phyloP scores from a whole-genome alignment of 177 flowering plant species.

The Vitis hybrid region DNA sequence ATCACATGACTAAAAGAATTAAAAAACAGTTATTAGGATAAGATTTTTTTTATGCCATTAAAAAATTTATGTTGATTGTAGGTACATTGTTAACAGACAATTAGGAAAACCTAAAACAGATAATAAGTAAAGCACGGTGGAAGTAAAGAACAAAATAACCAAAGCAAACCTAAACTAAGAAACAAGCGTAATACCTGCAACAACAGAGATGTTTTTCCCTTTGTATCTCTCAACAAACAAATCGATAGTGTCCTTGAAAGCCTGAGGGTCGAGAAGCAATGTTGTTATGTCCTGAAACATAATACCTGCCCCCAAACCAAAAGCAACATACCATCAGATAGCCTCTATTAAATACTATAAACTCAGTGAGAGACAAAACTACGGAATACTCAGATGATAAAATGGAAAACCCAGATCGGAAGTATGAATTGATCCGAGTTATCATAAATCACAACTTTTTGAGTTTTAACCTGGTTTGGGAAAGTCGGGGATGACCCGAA shows the following conservation, averaged over 20 bases:
- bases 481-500: conserved; percentile 80
- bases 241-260: conserved; percentile 89
- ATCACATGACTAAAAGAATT: neutral
- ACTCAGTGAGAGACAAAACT: neutral
- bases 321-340: neutral
- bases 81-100: neutral
- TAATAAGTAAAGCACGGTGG: neutral
- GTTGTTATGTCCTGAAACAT: conserved; percentile 97
- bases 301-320: conserved; percentile 55
- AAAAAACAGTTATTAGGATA: no score
- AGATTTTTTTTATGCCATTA: no score
- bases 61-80: neutral
- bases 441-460: no score
- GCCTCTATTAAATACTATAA: neutral
- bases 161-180: neutral
- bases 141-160: no score
- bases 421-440: neutral
- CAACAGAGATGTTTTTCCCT: conserved; percentile 69
- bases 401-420: neutral
- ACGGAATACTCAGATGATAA: neutral
- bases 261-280: conserved; percentile 73
- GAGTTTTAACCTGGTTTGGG: conserved; percentile 67
- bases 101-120: neutral
- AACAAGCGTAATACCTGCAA: conserved; percentile 61
- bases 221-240: conserved; percentile 91